Base-by-base conservation (phyloP, 2,329 filamentous ascomycete genomes). In the Xylariomycetidae sp. region DNA sequence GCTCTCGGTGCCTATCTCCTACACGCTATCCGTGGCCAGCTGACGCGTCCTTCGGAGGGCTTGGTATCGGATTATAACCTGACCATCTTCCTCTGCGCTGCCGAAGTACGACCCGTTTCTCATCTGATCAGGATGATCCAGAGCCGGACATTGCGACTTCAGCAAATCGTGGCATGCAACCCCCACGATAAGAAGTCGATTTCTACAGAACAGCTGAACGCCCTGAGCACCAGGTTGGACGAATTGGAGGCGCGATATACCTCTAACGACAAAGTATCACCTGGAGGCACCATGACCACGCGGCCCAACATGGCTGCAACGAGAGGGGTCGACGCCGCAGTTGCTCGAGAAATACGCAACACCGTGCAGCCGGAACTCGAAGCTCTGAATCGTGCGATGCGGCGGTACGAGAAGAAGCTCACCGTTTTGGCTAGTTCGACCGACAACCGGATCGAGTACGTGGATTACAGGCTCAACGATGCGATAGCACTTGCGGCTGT, bases 61-160 rank as follows among this genome's bases (percentile, higher is more conserved):
- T 68, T 97, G 9, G 82, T 97, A 6, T 94, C 88, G 4, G 86
- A 95, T 58, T 94, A 90, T 63, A 96, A 96, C 58, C 70, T 97
- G 34, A 88, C 83, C 10, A 86, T 97, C 33, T 97, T 96, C 58
- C 68, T 95, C 3, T 72, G 95, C 13, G 86, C 85, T 1, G 85
- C 90, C 4, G 90, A 97, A 61, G 68, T 96, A 17, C 81, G 86
- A 3, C 90, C 90, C 1, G 66, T 88, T 30, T 78, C 85, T 2
- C 89, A 96, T 53, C 64, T 94, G 16, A 77, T 95, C 41, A 86
- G 82, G 53, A 74, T 96, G 50, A 72, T 94, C 4, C 82, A 88
- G 50, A 74, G 78, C 11, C 77, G 87, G 20, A 95, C 88, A 3
- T 66, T 94, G 7, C 80, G 89, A 51, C 71, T 96, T 1, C 89